Conservation (phyloP, 495 filamentous ascomycete genomes). For the Hyaloscypha hepaticicola region DNA sequence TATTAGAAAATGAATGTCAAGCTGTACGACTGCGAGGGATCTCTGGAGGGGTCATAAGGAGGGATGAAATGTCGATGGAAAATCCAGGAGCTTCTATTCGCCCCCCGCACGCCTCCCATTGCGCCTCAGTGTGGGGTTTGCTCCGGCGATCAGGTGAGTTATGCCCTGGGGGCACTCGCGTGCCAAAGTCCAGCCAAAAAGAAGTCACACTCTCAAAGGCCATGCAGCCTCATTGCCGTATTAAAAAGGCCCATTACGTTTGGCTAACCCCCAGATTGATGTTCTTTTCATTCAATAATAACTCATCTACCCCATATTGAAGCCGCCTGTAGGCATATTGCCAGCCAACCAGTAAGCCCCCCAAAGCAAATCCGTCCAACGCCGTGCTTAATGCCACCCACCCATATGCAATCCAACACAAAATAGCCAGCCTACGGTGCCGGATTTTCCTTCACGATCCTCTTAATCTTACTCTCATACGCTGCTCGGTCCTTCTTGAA, state of each 20-base stretch:
- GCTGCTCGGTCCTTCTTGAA: constrained; percentile 87
- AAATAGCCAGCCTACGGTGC: constrained; percentile 49
- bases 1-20: constrained; percentile 15
- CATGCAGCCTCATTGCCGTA: not conserved
- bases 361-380: constrained; percentile 15
- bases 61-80: not conserved
- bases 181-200: not conserved
- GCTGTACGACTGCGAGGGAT: not conserved
- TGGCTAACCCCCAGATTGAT: not conserved
- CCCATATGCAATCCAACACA: constrained; percentile 9
- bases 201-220: not conserved
- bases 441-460: constrained; percentile 85
- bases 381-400: constrained; percentile 21
- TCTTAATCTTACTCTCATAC: constrained; percentile 84
- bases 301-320: constrained; percentile 3
- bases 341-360: not conserved
- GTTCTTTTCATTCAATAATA: constrained; percentile 11
- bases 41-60: constrained; percentile 1
- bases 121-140: not conserved
- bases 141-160: not conserved
- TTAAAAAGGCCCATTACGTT: not conserved
- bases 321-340: not conserved
- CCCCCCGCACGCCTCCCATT: not conserved
- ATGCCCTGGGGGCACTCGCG: not conserved
- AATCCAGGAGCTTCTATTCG: not conserved